A percentile compares a stretch with the other conserved stretches of the same genome.
Evolutionary conservation across 768 basidiomycete genomes (phyloP).

Genomic region (Obba rivulosa): DNA sequence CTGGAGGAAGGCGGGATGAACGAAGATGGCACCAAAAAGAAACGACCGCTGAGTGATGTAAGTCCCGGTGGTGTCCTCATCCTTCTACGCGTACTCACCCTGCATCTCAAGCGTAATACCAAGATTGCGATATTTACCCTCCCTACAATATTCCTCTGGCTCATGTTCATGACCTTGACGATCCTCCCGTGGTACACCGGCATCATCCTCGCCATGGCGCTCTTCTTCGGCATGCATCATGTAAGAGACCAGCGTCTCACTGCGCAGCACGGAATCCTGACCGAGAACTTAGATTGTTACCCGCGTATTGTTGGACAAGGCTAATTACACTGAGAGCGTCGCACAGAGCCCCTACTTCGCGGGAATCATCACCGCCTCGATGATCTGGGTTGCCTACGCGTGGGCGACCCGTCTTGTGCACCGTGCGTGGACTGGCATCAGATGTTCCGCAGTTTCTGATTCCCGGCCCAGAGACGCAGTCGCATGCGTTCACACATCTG

Average conservation of each 20-base stretch:
- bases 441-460: not conserved
- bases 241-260: conserved; percentile 40
- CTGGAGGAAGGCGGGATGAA: conserved; percentile 83
- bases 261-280: conserved; percentile 14
- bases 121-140: conserved; percentile 73
- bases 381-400: conserved; percentile 81
- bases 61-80: conserved; percentile 13
- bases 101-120: conserved; percentile 59
- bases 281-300: conserved; percentile 58
- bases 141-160: conserved; percentile 73
- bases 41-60: conserved; percentile 69
- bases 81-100: not conserved
- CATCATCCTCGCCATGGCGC: conserved; percentile 72
- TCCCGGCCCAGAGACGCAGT: conserved; percentile 57
- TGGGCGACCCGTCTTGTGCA: conserved; percentile 77
- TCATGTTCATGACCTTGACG: conserved; percentile 80
- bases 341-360: conserved; percentile 90
- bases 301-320: conserved; percentile 78
- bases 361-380: conserved; percentile 79
- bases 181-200: conserved; percentile 90
- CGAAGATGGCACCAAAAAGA: conserved; percentile 64
- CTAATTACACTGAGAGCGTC: conserved; percentile 77
- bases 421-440: conserved; percentile 39
- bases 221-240: conserved; percentile 93
- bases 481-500: conserved; percentile 72